Evolutionary conservation across 1,284 basidiomycete genomes (phyloP), one percentile per base, ranked within the genome.

Genomic region (Singerocomus rubriflavus): DNA sequence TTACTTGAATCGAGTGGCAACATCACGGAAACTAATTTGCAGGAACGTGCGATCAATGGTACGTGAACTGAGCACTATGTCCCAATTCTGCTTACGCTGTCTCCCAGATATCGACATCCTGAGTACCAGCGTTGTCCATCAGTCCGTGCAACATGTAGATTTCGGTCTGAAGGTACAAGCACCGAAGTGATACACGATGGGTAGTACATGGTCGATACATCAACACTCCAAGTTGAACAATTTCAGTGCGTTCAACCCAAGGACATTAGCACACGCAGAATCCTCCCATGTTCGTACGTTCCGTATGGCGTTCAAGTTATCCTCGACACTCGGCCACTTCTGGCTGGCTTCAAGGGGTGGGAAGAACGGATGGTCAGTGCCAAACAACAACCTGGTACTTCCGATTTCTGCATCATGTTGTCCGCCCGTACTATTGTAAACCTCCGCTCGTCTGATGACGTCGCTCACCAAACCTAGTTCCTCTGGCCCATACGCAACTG

Each of bases 121-220:
- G 57, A 95, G 92, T 65, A 97, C 93, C 29, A 96, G 93, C 55
- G 84, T 81, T 5, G 92, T 97, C 25, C 94, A 97, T 64, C 93
- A 96, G 69, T 91, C 90, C 6, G 89, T 91, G 26, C 89, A 84
- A 56, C 93, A 95, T 65, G 85, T 97, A 57, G 94, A 97, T 69
- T 97, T 94, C 66, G 94, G 91, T 62, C 76, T 97, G 61, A 97
- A 97, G 78, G 87, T 97, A 54, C 91, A 94, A 70, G 79, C 78
- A 60, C 77, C 80, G n/a, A 64, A 68, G 51, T 68, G 37, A 63
- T 21, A 21, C 21, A 21, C 4, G 21, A 49, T 32, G 38, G 26
- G 40, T 53, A 46, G 55, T 9, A 29, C 34, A 32, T 40, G 27
- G 40, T 53, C 13, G 14, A 33, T 65, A 50, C 11, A 48, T 64